Evolutionary conservation across 129 eudicot species (phyloP), one percentile per base, ranked within the genome.

Genomic region (Scalesia atractyloides): DNA sequence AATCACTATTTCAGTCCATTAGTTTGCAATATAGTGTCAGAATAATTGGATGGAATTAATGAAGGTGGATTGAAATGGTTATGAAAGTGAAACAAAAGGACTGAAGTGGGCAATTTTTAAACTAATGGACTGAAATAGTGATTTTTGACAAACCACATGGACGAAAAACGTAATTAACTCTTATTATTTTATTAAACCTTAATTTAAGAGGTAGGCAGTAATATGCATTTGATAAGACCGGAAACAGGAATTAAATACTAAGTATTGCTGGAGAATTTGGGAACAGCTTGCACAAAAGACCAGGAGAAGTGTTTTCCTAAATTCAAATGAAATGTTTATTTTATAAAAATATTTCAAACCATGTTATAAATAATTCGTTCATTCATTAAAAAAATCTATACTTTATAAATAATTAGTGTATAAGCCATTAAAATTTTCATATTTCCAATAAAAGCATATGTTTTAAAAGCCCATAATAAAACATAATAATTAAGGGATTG

Each of bases 261-360:
- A 57, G 15, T 9, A 13, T 53, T 56, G 75, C 53, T 39, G 75
- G 75, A 71, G 74, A 66, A 70, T 56, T 18, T 53, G 50, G 75
- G 61, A 59, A 71, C 75, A 56, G 20, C 22, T 71, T 56, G 41
- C 66, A 30, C 75, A 62, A 56, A 71, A 39, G 54, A 70, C 66
- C 41, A 12, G 74, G 66, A 41, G 19, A 56, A 56, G 5, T 70
- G 66, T 70, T 70, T 53, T 56, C 41, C 47, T 13, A 16, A 49
- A 49, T 44, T 49, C 61, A 44, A 68, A 68, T 54, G 37, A 19
- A 37, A 70, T 20, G 10, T 22, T 10, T 52, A 33, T 39, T 39
- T 17, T 37, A 39, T n/a, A 16, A 39, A 17, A 7, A 34, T 15
- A 36, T 7, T 6, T 34, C 12, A 62, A 58, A 24, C 37, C 26